A percentile compares a stretch with the other conserved stretches of the same genome.
phyloP scores from a whole-genome alignment of 371 early-diverging fungal genomes.

The Smittium mucronatum region DNA sequence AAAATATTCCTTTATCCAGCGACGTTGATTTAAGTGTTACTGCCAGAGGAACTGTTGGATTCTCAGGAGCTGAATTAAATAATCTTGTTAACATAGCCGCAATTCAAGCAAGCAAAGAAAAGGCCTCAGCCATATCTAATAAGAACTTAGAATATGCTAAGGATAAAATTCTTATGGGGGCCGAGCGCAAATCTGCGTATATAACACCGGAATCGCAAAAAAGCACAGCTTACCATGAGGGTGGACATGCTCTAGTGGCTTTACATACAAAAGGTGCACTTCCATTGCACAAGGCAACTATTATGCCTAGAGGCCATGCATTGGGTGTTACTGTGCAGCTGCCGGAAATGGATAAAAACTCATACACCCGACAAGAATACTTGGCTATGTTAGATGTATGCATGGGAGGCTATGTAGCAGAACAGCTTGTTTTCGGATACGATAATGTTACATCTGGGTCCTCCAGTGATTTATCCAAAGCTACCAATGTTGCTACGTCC shows the following conservation, averaged over 20 bases:
- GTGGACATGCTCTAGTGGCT: conserved; percentile 93
- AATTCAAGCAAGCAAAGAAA: conserved; percentile 77
- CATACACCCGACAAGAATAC: conserved; percentile 68
- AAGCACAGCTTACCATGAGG: conserved; percentile 95
- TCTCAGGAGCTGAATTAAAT: conserved; percentile 98
- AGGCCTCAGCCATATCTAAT: conserved; percentile 49
- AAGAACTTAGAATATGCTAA: conserved; percentile 89
- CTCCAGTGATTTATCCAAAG: conserved; percentile 78
- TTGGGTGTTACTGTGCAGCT: conserved; percentile 85
- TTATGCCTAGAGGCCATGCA: conserved; percentile 89
- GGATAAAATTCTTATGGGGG: conserved; percentile 97
- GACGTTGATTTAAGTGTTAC: conserved; percentile 80
- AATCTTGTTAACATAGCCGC: conserved; percentile 93
- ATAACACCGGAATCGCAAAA: conserved; percentile 75
- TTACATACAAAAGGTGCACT: conserved; percentile 88
- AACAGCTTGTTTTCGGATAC: conserved; percentile 83
- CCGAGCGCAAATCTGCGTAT: conserved; percentile 81
- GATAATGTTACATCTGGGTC: conserved; percentile 94
- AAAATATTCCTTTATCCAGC: conserved; percentile 87
- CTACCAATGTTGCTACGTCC: conserved; percentile 75
- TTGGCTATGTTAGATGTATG: conserved; percentile 86
- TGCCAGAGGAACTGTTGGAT: conserved; percentile 88
- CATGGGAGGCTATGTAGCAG: conserved; percentile 95
- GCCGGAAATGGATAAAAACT: conserved; percentile 87
- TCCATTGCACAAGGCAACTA: conserved; percentile 96